Evolutionary conservation across 2,329 filamentous ascomycete genomes (phyloP).

Genomic region (Neobulgaria alba): DNA sequence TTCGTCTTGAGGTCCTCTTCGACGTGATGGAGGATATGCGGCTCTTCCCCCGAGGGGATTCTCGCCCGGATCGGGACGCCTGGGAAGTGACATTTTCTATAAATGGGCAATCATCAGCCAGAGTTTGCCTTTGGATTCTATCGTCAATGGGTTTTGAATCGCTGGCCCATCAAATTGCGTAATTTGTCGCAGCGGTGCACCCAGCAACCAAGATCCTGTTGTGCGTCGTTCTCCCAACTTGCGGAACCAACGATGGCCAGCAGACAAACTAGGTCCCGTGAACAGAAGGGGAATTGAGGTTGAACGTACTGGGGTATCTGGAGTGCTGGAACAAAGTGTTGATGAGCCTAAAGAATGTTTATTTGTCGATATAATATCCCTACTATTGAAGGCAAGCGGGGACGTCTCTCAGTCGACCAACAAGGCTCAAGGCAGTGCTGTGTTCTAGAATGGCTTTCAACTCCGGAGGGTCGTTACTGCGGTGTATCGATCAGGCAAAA

Average conservation of each 20-base stretch:
- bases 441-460: constrained; percentile 10
- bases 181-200: neutral
- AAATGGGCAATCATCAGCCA: constrained; percentile 10
- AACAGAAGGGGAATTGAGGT: too few relatives aligned
- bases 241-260: too few relatives aligned
- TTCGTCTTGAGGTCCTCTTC: constrained; percentile 57
- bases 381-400: constrained; percentile 18
- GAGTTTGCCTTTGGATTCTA: too few relatives aligned
- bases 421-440: constrained; percentile 20
- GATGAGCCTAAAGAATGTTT: constrained; percentile 13
- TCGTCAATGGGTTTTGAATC: too few relatives aligned
- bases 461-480: constrained; percentile 3
- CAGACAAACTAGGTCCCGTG: too few relatives aligned
- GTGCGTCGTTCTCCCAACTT: neutral
- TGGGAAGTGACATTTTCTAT: constrained; percentile 50
- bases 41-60: constrained; percentile 53
- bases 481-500: constrained; percentile 1
- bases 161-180: too few relatives aligned
- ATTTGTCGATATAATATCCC: constrained; percentile 19
- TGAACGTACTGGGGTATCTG: too few relatives aligned
- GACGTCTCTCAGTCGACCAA: constrained; percentile 24
- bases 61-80: constrained; percentile 37
- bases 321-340: too few relatives aligned
- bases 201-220: neutral
- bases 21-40: constrained; percentile 60